phyloP scores from a whole-genome alignment of 169 alveolate genomes.

The Eimeria tenella region DNA sequence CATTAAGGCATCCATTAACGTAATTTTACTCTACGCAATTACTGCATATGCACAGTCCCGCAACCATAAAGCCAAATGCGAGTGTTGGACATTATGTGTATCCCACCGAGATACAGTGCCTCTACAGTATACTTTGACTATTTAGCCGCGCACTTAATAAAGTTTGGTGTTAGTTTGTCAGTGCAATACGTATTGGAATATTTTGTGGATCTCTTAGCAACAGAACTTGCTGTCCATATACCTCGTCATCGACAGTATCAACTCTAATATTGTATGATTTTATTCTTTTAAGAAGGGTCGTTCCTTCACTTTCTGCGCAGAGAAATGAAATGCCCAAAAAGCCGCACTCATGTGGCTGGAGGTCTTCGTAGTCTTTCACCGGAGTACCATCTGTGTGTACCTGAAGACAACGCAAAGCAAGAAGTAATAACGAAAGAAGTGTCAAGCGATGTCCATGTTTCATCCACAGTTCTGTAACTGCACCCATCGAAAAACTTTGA shows the following conservation, averaged over 20 bases:
- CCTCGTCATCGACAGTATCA: background rate
- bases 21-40: no score
- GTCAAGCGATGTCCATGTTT: no score
- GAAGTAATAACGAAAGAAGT: background rate
- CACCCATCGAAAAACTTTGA: no score
- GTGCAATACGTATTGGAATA: conserved; percentile 54
- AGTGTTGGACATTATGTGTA: no score
- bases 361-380: conserved; percentile 39
- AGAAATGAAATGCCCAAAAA: conserved; percentile 60
- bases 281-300: background rate
- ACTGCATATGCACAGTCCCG: no score
- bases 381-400: background rate
- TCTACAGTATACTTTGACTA: no score
- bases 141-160: no score
- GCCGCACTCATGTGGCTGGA: conserved; percentile 61
- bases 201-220: conserved; percentile 58
- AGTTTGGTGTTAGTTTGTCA: background rate
- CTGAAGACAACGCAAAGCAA: background rate
- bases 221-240: conserved; percentile 21
- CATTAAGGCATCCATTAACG: no score
- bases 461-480: no score
- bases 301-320: conserved; percentile 3
- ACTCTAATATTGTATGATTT: background rate
- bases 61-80: no score
- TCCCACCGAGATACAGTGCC: no score